Base-by-base conservation (phyloP, 306 rosid species). In the Prunus armeniaca region DNA sequence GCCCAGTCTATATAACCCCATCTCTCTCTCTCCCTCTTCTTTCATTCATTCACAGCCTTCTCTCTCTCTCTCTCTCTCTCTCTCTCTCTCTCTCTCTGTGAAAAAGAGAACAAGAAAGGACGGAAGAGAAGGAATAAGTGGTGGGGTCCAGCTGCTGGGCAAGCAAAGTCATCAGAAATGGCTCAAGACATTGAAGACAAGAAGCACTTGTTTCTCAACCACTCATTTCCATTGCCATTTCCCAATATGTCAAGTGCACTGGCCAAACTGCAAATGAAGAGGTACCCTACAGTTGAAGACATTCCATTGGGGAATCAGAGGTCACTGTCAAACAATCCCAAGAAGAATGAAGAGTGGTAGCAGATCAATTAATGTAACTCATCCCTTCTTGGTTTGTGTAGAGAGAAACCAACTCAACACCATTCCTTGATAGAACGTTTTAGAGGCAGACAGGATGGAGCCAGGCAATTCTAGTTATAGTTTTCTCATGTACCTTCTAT, bases 371-470 rank as follows among this genome's bases (percentile, higher is more conserved):
- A 76, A 81, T 82, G 77, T 69, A 74, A 78, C 82, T 78, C 75
- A 20, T 68, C 30, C 38, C 20, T 30, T 2, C 20, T 28, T 20
- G 38, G 46, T 66, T 75, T 62, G 30, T 27, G 57, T 76, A 72
- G 73, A 68, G 45, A 63, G 67, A 28, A 15, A 63, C 50, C 71
- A 45, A 57, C 24, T 25, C 28, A 49, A 57, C 78, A 68, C 50
- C 56, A 51, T 58, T 67, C 19, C 63, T 76, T 45, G 46, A 43
- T 66, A 74, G 61, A 61, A 63, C 54, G 55, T 56, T 64, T 17
- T 47, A 73, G 64, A 77, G 93, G 93, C 93, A 89, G 78, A 89
- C 93, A 89, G 93, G 77, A 81, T 84, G 89, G 86, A 89, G 93
- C 93, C 93, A 89, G 93, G 93, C 93, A 89, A 76, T 85, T 76